Percentiles rank a stretch among this genome's conserved stretches.
phyloP scores from a whole-genome alignment of 805 yeast species.

The Saccharomycopsis sp. region DNA sequence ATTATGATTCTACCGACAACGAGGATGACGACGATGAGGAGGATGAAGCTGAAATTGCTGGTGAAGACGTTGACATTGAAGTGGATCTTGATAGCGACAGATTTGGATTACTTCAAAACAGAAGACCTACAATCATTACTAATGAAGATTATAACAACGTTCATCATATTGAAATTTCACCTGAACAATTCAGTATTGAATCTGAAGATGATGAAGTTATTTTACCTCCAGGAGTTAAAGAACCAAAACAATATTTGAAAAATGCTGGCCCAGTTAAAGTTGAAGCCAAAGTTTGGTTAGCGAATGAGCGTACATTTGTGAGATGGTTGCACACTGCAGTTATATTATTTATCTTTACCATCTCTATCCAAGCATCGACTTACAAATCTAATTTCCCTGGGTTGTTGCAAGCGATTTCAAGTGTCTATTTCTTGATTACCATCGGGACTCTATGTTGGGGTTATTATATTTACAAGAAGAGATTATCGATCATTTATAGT shows the following conservation, averaged over 20 bases:
- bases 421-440: constrained; percentile 72
- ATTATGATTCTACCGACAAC: constrained; percentile 46
- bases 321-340: constrained; percentile 92
- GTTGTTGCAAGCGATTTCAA: constrained; percentile 66
- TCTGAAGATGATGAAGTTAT: constrained; percentile 84
- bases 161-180: too few species aligned
- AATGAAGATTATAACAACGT: too few species aligned
- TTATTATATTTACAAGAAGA: constrained; percentile 61
- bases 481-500: constrained; percentile 66
- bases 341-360: constrained; percentile 76
- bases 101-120: background rate
- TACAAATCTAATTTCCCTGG: constrained; percentile 54
- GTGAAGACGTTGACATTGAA: constrained; percentile 26
- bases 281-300: constrained; percentile 97
- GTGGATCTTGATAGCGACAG: constrained; percentile 6
- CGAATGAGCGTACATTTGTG: constrained; percentile 95
- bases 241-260: constrained; percentile 72
- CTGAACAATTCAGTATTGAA: constrained; percentile 38
- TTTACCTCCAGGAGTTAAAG: constrained; percentile 82
- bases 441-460: constrained; percentile 88
- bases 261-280: constrained; percentile 90
- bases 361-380: constrained; percentile 74
- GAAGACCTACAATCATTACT: background rate
- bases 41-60: constrained; percentile 27
- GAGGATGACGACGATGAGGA: constrained; percentile 46